phyloP scores from a whole-genome alignment of 164 flowering plant species.

The Aristolochia contorta region DNA sequence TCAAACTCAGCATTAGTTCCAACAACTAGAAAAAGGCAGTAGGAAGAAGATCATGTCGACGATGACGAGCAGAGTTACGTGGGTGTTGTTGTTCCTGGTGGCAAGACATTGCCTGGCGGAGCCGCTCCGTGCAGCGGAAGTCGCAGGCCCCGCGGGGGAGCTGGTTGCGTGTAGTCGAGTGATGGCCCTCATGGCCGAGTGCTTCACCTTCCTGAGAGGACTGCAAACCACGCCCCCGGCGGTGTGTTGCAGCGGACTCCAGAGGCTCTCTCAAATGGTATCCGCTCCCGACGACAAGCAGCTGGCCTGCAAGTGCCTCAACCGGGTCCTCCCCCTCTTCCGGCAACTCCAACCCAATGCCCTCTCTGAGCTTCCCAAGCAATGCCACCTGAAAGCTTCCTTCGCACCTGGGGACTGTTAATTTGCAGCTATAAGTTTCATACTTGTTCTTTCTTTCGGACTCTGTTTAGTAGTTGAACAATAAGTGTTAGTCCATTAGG shows the following conservation, averaged over 20 bases:
- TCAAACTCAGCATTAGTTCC: too few species aligned
- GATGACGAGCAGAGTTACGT: too few species aligned
- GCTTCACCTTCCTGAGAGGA: neutral
- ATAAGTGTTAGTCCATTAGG: too few species aligned
- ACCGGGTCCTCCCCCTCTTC: slow-evolving; percentile 7
- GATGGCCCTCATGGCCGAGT: neutral
- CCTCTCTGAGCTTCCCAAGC: slow-evolving; percentile 13
- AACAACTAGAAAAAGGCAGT: too few species aligned
- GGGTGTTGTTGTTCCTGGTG: too few species aligned
- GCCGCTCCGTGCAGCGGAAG: too few species aligned
- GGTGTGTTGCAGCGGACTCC: neutral
- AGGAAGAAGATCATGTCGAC: too few species aligned
- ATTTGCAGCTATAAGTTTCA: too few species aligned
- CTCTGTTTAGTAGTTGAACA: too few species aligned
- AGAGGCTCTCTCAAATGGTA: neutral
- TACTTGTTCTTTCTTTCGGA: too few species aligned
- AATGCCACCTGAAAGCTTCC: slow-evolving; percentile 8
- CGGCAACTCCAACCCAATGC: slow-evolving; percentile 11
- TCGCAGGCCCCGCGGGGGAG: too few species aligned
- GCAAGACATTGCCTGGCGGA: too few species aligned
- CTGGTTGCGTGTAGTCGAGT: neutral
- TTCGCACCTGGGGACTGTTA: neutral
- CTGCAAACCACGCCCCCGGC: neutral
- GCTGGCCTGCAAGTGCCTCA: slow-evolving; percentile 17
- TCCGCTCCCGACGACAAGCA: slow-evolving; percentile 3